phyloP scores from a whole-genome alignment of 441 rosid genomes.

The Kokia cookei region DNA sequence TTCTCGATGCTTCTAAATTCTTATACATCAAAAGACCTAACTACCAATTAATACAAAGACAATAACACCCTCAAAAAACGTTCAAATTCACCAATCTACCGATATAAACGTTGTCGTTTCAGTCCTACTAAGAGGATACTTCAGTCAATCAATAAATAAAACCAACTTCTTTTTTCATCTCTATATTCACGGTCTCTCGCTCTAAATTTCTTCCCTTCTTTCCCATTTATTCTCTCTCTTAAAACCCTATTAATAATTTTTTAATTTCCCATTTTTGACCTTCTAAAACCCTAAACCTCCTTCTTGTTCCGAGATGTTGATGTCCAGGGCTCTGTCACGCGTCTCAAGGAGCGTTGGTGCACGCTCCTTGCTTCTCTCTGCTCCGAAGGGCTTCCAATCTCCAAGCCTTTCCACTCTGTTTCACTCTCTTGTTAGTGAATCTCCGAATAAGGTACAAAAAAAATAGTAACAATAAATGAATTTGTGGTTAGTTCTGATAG shows the following conservation, averaged over 20 bases:
- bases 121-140: neutral
- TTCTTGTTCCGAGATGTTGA: constrained; percentile 27
- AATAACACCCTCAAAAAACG: neutral
- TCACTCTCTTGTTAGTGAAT: constrained; percentile 27
- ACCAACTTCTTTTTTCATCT: too few relatives aligned
- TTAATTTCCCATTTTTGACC: neutral
- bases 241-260: neutral
- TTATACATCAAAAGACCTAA: neutral
- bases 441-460: constrained; percentile 36
- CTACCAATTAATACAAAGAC: neutral
- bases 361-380: constrained; percentile 41
- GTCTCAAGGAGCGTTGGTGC: constrained; percentile 35
- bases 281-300: constrained; percentile 8
- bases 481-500: constrained; percentile 1
- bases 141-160: neutral
- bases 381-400: constrained; percentile 31
- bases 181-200: neutral
- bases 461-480: neutral
- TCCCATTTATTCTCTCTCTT: neutral
- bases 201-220: neutral
- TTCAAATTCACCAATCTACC: neutral
- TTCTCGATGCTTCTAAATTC: neutral
- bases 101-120: neutral
- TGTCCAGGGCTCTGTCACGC: constrained; percentile 44
- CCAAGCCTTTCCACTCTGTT: constrained; percentile 32